Percentiles rank a stretch among this genome's conserved stretches.
phyloP scores from a whole-genome alignment of 2,329 filamentous ascomycete species.

The Phialocephala subalpina region DNA sequence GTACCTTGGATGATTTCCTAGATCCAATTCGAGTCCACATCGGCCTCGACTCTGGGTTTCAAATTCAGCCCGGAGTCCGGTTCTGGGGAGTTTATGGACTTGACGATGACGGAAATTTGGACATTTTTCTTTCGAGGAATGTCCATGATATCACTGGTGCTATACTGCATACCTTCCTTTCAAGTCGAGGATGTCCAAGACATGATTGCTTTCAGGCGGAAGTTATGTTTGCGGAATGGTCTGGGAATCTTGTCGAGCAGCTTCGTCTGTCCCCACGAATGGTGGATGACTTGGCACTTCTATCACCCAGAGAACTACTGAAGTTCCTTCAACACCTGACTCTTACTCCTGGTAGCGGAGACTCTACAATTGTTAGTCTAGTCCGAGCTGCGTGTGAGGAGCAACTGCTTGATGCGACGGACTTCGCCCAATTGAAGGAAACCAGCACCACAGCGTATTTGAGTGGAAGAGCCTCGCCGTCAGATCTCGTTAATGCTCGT shows the following conservation, averaged over 20 bases:
- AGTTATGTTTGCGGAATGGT: constrained; percentile 48
- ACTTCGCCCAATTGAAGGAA: constrained; percentile 47
- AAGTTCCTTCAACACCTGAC: constrained; percentile 31
- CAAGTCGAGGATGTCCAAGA: constrained; percentile 49
- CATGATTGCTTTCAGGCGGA: constrained; percentile 51
- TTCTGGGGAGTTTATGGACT: constrained; percentile 51
- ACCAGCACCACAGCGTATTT: constrained; percentile 50
- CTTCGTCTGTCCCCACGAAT: constrained; percentile 44
- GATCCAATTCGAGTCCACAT: constrained; percentile 43
- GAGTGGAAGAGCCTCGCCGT: constrained; percentile 46
- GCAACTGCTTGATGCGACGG: constrained; percentile 31
- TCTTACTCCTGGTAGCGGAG: constrained; percentile 17
- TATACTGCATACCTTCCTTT: constrained; percentile 55
- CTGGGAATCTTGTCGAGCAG: constrained; percentile 40
- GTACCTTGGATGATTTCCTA: constrained; percentile 46
- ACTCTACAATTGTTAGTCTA: constrained; percentile 23
- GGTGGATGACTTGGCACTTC: constrained; percentile 49
- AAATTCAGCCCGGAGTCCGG: constrained; percentile 45
- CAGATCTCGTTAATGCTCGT: constrained; percentile 47
- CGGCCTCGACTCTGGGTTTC: constrained; percentile 51
- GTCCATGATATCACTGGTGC: constrained; percentile 51
- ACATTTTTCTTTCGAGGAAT: constrained; percentile 53
- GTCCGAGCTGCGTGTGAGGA: constrained; percentile 26
- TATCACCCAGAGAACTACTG: constrained; percentile 46
- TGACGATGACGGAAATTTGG: constrained; percentile 25